These are phyloP conservation scores for Hirschioporus abietinus DNA, from an alignment of 768 basidiomycete species.

Conservation along the genomic window DNA sequence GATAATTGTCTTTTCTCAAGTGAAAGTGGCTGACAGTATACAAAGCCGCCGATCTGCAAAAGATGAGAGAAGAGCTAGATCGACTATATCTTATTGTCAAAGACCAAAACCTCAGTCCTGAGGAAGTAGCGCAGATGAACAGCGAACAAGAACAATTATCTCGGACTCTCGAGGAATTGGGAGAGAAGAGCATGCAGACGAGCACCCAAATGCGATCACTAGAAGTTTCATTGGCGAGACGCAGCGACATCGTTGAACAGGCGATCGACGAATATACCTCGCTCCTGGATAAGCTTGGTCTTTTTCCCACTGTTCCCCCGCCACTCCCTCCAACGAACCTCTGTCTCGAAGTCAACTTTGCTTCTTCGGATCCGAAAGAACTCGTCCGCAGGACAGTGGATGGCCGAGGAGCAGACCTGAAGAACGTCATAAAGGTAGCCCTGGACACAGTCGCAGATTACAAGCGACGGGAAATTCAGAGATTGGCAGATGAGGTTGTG, in stretches of 20 bases:
- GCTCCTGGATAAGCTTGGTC: conserved; percentile 65
- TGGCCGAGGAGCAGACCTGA: conserved; percentile 56
- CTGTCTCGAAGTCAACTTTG: conserved; percentile 75
- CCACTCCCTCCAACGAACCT: conserved; percentile 74
- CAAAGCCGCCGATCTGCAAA: conserved; percentile 42
- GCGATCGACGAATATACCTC: conserved; percentile 76
- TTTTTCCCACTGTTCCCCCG: conserved; percentile 68
- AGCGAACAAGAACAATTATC: conserved; percentile 78
- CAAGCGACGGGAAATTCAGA: conserved; percentile 62
- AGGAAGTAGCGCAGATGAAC: conserved; percentile 90
- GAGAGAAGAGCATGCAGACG: conserved; percentile 67
- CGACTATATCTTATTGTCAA: conserved; percentile 64
- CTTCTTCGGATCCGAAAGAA: conserved; percentile 62
- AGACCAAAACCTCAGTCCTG: conserved; percentile 83
- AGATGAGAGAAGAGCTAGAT: conserved; percentile 58
- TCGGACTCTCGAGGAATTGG: conserved; percentile 70
- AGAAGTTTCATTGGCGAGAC: conserved; percentile 79
- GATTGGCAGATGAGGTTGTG: conserved; percentile 72
- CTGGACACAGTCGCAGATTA: conserved; percentile 66
- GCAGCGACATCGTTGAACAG: conserved; percentile 76
- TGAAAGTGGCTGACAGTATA: neutral
- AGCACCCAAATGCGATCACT: conserved; percentile 69
- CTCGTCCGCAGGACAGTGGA: conserved; percentile 34
- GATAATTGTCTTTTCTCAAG: neutral
- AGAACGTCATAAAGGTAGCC: conserved; percentile 71